Base-by-base conservation (phyloP, 495 filamentous ascomycete genomes). In the Niebla homalea region DNA sequence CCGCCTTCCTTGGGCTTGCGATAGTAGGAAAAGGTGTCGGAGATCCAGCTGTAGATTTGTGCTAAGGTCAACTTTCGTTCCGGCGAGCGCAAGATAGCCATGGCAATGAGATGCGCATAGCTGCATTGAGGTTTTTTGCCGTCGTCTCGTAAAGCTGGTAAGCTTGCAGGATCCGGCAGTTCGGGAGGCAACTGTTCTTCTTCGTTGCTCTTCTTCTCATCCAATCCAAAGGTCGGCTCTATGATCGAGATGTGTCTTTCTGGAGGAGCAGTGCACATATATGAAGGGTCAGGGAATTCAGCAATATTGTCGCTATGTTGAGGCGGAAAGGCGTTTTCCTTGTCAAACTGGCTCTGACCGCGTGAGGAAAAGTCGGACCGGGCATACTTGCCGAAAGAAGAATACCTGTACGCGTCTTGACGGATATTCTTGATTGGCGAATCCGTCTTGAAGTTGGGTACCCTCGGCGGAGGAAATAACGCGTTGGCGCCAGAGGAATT, bases 41-140 rank as follows among this genome's bases (percentile, higher is more conserved):
- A 88, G 51, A 98, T 97, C 92, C 92, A 98, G 60, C 92, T 94
- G 76, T 98, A 98, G 54, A 98, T 98, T 62, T 96, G 89, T n/a
- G 89, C 80, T 1, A 98, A 73, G 2, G 92, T 96, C 44, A 98
- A 70, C 36, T 85, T 81, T 20, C 87, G 80, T 38, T 85, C 81
- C 25, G 86, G 80, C 5, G 92, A 85, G 37, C 92, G 81, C 18
- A 97, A 69, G 57, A 98, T 97, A 20, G 92, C 85, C 89, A 96
- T 96, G 54, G 87, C 92, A 57, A 98, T 97, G 36, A 98, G 72
- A n/a, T 78, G 82, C 11, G 92, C 92, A 63, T 98, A 98, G 65
- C 90, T 96, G 58, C 87, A 87, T 5, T 74, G 75, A 2, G 92
- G 92, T 62, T 98, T 98, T 23, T 72, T 71, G 54, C 89, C 90